Evolutionary conservation across 805 yeast species (phyloP).

Genomic region (Hanseniaspora taiwanica): DNA sequence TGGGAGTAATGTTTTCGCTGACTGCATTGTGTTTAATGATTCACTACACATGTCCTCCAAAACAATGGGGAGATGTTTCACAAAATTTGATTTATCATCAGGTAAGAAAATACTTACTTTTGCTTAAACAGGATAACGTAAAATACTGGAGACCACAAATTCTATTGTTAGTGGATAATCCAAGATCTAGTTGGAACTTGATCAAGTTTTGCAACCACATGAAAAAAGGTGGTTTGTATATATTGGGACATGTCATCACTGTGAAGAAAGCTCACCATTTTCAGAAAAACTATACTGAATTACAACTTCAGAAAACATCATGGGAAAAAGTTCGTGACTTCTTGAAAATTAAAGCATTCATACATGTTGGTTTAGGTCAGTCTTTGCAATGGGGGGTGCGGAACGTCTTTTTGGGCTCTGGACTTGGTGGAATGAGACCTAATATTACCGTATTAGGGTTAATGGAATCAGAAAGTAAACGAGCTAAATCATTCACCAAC

Average conservation of each 20-base stretch:
- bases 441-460: constrained; percentile 89
- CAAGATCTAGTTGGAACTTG: constrained; percentile 82
- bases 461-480: constrained; percentile 1
- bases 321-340: constrained; percentile 78
- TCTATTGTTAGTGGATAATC: constrained; percentile 75
- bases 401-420: constrained; percentile 83
- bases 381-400: constrained; percentile 90
- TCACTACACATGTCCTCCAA: constrained; percentile 87
- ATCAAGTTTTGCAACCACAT: constrained; percentile 87
- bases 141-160: constrained; percentile 98
- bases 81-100: constrained; percentile 93
- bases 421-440: constrained; percentile 97
- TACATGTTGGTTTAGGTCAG: constrained; percentile 82
- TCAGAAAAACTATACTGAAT: constrained; percentile 52
- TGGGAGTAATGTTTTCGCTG: constrained; percentile 55
- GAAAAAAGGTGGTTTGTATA: constrained; percentile 89
- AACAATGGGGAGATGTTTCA: constrained; percentile 97
- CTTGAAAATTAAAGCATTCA: constrained; percentile 78
- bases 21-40: constrained; percentile 58
- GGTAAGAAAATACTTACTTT: constrained; percentile 69
- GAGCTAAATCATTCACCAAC: constrained; percentile 11
- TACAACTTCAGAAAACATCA: constrained; percentile 59
- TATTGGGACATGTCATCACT: constrained; percentile 83
- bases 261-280: constrained; percentile 35
- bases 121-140: constrained; percentile 82